Conservation (phyloP, 345 rosid genomes). For the Stellera chamaejasme region DNA sequence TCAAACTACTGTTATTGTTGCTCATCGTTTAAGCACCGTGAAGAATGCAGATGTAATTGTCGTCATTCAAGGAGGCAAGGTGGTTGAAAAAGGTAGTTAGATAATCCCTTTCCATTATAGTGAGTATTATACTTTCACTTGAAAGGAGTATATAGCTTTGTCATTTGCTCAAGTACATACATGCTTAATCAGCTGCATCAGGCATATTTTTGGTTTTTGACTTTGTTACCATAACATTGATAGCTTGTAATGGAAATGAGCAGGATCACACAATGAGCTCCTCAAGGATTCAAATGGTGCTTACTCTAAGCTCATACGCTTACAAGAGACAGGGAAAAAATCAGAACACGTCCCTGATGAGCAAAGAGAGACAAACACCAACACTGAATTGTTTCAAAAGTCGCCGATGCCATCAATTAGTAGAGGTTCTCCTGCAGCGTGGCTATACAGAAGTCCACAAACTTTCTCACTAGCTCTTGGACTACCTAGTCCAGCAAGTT, state of each 20-base stretch:
- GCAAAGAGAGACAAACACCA: too few species aligned
- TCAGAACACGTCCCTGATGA: too few species aligned
- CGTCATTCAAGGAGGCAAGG: constrained; percentile 41
- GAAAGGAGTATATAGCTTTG: background rate
- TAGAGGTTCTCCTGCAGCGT: constrained; percentile 20
- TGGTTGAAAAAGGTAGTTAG: constrained; percentile 29
- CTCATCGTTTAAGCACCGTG: constrained; percentile 44
- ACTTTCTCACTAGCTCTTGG: background rate
- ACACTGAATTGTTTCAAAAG: constrained; percentile 8
- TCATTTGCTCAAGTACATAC: too few species aligned
- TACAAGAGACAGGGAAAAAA: background rate
- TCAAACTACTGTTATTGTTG: constrained; percentile 43
- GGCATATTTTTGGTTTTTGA: too few species aligned
- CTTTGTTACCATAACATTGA: too few species aligned
- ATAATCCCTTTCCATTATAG: background rate
- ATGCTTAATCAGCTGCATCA: too few species aligned
- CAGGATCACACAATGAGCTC: constrained; percentile 2
- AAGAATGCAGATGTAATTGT: constrained; percentile 44
- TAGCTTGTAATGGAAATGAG: background rate
- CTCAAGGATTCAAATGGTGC: background rate
- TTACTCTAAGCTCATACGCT: background rate
- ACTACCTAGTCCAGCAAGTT: background rate
- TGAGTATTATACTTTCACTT: too few species aligned
- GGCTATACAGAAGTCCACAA: constrained; percentile 9
- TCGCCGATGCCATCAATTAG: too few species aligned